Conservation (phyloP, 129 eudicot genomes). For the Flaveria bidentis region DNA sequence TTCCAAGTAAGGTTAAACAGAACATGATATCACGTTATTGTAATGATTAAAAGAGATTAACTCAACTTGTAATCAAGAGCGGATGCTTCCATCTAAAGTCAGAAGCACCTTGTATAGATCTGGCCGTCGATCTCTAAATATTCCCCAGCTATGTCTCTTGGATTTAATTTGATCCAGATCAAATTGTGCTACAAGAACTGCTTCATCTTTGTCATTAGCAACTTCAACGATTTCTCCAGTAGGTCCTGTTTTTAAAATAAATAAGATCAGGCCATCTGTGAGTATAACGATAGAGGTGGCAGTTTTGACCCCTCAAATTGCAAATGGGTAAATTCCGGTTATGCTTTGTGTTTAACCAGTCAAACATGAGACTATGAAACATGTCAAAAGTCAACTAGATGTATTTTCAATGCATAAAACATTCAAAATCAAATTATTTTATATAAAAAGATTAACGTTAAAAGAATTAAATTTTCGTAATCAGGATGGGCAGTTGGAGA, state of each 20-base stretch:
- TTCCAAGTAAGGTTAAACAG: constrained; percentile 25
- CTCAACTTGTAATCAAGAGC: constrained; percentile 42
- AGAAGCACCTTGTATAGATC: constrained; percentile 95
- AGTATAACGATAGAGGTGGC: not conserved
- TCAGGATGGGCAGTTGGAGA: constrained; percentile 4
- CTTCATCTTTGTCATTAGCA: constrained; percentile 87
- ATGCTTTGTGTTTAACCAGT: not conserved
- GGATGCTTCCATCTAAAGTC: constrained; percentile 84
- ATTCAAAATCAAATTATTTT: not conserved
- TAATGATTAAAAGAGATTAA: constrained; percentile 16
- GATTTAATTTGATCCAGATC: constrained; percentile 80
- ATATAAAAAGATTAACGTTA: not conserved
- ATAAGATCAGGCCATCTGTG: not conserved
- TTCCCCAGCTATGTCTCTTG: constrained; percentile 90
- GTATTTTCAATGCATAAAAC: constrained; percentile 2
- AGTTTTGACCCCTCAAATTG: constrained; percentile 1
- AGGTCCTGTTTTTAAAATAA: constrained; percentile 55
- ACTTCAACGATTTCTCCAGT: constrained; percentile 76
- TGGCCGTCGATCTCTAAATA: constrained; percentile 95
- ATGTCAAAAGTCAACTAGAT: not conserved
- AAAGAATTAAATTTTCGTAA: not conserved
- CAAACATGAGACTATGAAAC: not conserved
- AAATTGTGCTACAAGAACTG: constrained; percentile 71
- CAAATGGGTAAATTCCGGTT: not conserved
- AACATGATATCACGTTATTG: constrained; percentile 21